Conservation (phyloP, 345 rosid species). For the Clarkia xantiana region DNA sequence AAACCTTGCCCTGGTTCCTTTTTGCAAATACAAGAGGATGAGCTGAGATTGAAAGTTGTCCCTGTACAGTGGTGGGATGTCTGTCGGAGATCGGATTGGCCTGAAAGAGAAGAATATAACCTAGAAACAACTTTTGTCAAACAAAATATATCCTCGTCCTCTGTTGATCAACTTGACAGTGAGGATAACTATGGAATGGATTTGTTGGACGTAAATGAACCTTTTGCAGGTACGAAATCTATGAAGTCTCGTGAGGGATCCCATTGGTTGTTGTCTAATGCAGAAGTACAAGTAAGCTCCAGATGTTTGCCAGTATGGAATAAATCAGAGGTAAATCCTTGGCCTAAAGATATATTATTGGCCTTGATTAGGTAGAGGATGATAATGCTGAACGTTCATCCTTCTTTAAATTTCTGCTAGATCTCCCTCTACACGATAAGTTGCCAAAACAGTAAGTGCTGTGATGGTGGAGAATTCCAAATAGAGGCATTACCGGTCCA, state of each 20-base stretch:
- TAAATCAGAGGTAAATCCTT: constrained; percentile 37
- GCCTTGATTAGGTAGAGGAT: background rate
- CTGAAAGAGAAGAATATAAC: constrained; percentile 50
- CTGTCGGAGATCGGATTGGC: constrained; percentile 58
- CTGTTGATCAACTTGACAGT: constrained; percentile 9
- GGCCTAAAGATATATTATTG: constrained; percentile 3
- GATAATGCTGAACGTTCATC: background rate
- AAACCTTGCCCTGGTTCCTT: constrained; percentile 26
- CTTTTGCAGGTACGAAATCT: constrained; percentile 12
- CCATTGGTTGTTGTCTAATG: constrained; percentile 45
- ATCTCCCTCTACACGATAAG: constrained; percentile 42
- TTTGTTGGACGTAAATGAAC: constrained; percentile 24
- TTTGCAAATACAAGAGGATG: constrained; percentile 42
- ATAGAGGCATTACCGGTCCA: constrained; percentile 35
- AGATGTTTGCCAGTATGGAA: constrained; percentile 51
- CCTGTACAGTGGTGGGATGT: constrained; percentile 77
- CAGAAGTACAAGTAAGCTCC: constrained; percentile 50
- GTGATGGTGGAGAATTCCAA: constrained; percentile 30
- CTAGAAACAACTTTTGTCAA: constrained; percentile 18
- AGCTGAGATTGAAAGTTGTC: constrained; percentile 46
- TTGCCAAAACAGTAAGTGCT: constrained; percentile 18
- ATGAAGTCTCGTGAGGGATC: constrained; percentile 29
- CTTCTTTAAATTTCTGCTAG: constrained; percentile 22
- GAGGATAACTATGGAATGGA: constrained; percentile 21
- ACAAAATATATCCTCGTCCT: constrained; percentile 17